Conservation (phyloP, 2,329 filamentous ascomycete species). For the Diaporthe sp. region DNA sequence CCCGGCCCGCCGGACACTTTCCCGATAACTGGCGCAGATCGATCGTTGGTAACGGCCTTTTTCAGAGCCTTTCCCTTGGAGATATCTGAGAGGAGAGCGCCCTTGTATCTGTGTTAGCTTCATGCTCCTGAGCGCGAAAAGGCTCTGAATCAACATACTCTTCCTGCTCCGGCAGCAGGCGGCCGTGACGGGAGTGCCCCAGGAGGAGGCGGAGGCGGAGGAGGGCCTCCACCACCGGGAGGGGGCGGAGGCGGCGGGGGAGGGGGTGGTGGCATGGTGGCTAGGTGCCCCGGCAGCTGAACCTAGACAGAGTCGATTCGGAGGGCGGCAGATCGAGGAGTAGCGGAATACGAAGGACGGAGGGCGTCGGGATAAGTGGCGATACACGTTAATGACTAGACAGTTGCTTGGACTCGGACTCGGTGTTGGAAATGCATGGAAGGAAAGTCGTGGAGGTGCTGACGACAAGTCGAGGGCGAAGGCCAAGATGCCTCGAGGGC, state of each 20-base stretch:
- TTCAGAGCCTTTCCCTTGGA: slow-evolving; percentile 82
- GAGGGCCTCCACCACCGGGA: slow-evolving; percentile 65
- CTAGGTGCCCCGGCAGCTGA: neutral
- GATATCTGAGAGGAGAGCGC: slow-evolving; percentile 89
- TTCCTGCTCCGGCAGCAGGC: slow-evolving; percentile 62
- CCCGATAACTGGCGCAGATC: slow-evolving; percentile 81
- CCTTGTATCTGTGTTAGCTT: slow-evolving; percentile 61
- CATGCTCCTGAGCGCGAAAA: neutral
- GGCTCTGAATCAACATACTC: slow-evolving; percentile 63
- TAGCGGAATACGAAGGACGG: neutral
- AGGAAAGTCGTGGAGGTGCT: neutral
- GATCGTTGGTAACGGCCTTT: slow-evolving; percentile 91
- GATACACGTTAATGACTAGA: slow-evolving; percentile 13
- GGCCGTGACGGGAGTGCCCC: slow-evolving; percentile 66
- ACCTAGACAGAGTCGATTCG: neutral
- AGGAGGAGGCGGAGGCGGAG: slow-evolving; percentile 71
- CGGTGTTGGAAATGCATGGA: neutral
- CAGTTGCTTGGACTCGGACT: neutral
- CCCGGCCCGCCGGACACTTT: slow-evolving; percentile 65
- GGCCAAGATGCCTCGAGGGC: neutral
- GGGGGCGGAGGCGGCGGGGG: slow-evolving; percentile 77
- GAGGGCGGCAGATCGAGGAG: neutral
- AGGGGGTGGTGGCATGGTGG: slow-evolving; percentile 64
- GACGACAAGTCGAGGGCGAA: neutral
- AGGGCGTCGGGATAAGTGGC: neutral